Base-by-base conservation (phyloP, 306 rosid genomes). In the Vigna trinervia region DNA sequence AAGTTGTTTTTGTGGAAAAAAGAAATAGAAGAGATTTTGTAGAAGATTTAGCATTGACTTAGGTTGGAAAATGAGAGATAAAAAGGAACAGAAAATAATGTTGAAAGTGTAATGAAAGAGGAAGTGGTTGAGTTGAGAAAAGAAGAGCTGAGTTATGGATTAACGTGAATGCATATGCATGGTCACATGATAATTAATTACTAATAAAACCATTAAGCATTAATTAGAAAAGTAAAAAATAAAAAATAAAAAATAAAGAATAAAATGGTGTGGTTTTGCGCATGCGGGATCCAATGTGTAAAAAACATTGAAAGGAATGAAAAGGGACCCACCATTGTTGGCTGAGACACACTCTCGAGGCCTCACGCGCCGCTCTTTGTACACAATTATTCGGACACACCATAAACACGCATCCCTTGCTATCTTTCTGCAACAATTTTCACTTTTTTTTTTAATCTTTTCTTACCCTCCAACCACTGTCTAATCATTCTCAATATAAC, bases 291-390 rank as follows among this genome's bases (percentile, higher is more conserved):
- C 88, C 88, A 50, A 85, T 64, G 72, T 51, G 56, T 69, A 38
- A 41, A 43, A 75, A 69, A 61, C 53, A 54, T 72, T 19, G 70
- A 66, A 84, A 84, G 77, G 71, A 47, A 77, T 20, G 1, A 4
- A 30, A 30, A 9, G 69, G 81, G 79, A 62, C 23, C 82, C 69
- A 59, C 61, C 7, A 12, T 0, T 86, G 85, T 77, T 73, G 74
- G 77, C 69, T 69, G 2, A 73, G 22, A 74, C 17, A 45, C 77
- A 82, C 77, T 83, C 62, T 75, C 90, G 87, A 90, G 90, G 89
- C 85, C 89, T 85, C 91, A 90, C 88, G 96, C 89, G 91, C 92
- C 88, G 92, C 86, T 80, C 83, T 75, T 6, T 88, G 89, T 85
- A 83, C 72, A 8, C 71, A 73, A 52, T 73, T 79, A 70, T 45